Conservation (phyloP, 768 basidiomycete species). For the Rossbeevera mucosa region DNA sequence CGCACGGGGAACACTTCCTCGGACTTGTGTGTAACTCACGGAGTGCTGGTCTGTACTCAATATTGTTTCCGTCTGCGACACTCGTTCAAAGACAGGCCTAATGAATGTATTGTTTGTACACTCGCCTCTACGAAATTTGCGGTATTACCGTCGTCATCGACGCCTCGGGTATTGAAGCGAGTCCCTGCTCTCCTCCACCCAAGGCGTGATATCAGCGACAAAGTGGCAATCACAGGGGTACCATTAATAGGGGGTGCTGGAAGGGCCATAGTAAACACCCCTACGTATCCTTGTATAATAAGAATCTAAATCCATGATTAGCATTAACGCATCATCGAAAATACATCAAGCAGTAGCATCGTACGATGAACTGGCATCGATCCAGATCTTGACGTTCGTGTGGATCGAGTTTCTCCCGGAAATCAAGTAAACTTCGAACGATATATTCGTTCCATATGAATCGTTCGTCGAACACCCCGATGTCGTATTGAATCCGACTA, state of each 20-base stretch:
- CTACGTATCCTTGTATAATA: slow-evolving; percentile 92
- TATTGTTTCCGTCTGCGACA: slow-evolving; percentile 79
- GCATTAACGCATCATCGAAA: slow-evolving; percentile 4
- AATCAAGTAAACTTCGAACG: slow-evolving; percentile 80
- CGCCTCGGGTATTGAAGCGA: slow-evolving; percentile 93
- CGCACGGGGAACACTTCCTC: slow-evolving; percentile 93
- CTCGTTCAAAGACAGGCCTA: slow-evolving; percentile 6
- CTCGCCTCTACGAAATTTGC: slow-evolving; percentile 95
- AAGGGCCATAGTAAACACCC: slow-evolving; percentile 72
- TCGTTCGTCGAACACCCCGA: slow-evolving; percentile 68
- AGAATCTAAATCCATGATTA: slow-evolving; percentile 50
- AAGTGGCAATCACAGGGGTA: slow-evolving; percentile 65
- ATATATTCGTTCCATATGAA: slow-evolving; percentile 97
- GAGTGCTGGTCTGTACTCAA: slow-evolving; percentile 83
- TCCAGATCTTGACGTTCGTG: slow-evolving; percentile 74
- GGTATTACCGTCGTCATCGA: slow-evolving; percentile 91
- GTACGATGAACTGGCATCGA: slow-evolving; percentile 76
- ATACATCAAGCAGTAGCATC: slow-evolving; percentile 24
- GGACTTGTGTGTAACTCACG: slow-evolving; percentile 89
- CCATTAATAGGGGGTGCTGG: slow-evolving; percentile 72
- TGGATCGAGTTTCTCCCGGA: slow-evolving; percentile 71
- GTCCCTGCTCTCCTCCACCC: slow-evolving; percentile 96
- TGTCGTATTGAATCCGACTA: slow-evolving; percentile 40
- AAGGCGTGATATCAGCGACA: slow-evolving; percentile 81
- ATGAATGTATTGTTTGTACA: slow-evolving; percentile 5